Percentiles rank a stretch among this genome's conserved stretches.
phyloP scores from a whole-genome alignment of 2,329 filamentous ascomycete species.

The Penicillium sp. region DNA sequence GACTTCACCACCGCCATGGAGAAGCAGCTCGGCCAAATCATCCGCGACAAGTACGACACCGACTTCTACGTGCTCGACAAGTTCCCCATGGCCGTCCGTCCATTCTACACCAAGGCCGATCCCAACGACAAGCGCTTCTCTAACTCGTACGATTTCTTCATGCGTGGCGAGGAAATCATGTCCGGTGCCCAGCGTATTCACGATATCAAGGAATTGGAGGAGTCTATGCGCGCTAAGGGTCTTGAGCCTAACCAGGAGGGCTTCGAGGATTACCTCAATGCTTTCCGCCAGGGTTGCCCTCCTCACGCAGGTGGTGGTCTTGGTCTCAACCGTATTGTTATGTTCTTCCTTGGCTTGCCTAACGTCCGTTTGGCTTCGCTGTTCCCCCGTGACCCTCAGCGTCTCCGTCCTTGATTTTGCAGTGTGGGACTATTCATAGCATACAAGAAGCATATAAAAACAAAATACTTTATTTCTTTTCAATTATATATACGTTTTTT shows the following conservation, averaged over 20 bases:
- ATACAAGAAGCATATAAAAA: slow-evolving; percentile 2
- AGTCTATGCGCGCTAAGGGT: slow-evolving; percentile 52
- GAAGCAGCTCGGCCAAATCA: slow-evolving; percentile 69
- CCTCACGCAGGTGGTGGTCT: slow-evolving; percentile 58
- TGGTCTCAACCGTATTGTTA: slow-evolving; percentile 58
- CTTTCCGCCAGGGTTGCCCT: slow-evolving; percentile 56
- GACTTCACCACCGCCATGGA: slow-evolving; percentile 44
- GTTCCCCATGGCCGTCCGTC: slow-evolving; percentile 78
- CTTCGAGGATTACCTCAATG: slow-evolving; percentile 56
- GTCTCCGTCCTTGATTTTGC: slow-evolving; percentile 39
- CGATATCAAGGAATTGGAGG: slow-evolving; percentile 50
- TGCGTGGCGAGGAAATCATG: slow-evolving; percentile 62
- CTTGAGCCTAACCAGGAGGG: slow-evolving; percentile 52
- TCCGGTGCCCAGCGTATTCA: slow-evolving; percentile 60
- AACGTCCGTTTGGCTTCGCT: slow-evolving; percentile 55
- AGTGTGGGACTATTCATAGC: neutral
- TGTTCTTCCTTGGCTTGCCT: slow-evolving; percentile 57
- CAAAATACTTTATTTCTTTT: slow-evolving; percentile 1
- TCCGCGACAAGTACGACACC: slow-evolving; percentile 80
- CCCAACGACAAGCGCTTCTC: slow-evolving; percentile 57
- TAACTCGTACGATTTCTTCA: slow-evolving; percentile 63
- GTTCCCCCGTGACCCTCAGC: slow-evolving; percentile 57
- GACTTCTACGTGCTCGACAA: slow-evolving; percentile 98
- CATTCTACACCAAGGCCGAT: slow-evolving; percentile 85
- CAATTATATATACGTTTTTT: neutral